Evolutionary conservation across 805 yeast genomes (phyloP).

Genomic region (Millerago galiae): DNA sequence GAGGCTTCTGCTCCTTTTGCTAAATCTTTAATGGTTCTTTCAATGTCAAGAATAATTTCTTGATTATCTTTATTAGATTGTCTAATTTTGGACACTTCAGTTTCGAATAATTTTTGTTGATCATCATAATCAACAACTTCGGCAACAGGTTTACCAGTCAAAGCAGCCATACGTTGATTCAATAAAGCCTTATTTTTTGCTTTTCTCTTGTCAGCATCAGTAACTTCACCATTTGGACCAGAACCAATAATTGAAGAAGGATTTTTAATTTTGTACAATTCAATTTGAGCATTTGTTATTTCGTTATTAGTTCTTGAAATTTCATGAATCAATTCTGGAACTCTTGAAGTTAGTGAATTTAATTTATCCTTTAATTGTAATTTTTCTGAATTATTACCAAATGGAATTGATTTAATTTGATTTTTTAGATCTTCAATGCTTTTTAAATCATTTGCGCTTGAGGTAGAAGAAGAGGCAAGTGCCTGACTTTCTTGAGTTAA

Average conservation of each 20-base stretch:
- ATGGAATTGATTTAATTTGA: slow-evolving; percentile 44
- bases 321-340: slow-evolving; percentile 62
- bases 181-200: slow-evolving; percentile 75
- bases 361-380: slow-evolving; percentile 48
- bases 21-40: slow-evolving; percentile 59
- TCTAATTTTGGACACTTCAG: slow-evolving; percentile 44
- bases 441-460: slow-evolving; percentile 35
- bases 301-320: slow-evolving; percentile 62
- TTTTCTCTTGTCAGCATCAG: slow-evolving; percentile 75
- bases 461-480: background rate
- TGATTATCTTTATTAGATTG: slow-evolving; percentile 51
- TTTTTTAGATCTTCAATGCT: slow-evolving; percentile 62
- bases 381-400: slow-evolving; percentile 30
- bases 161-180: slow-evolving; percentile 84
- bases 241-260: slow-evolving; percentile 75
- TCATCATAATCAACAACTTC: slow-evolving; percentile 33
- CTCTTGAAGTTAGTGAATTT: slow-evolving; percentile 56
- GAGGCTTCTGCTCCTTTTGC: slow-evolving; percentile 33
- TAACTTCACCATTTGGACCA: slow-evolving; percentile 81
- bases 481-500: slow-evolving; percentile 39
- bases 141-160: slow-evolving; percentile 67
- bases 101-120: slow-evolving; percentile 36
- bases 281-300: slow-evolving; percentile 60
- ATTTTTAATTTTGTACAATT: slow-evolving; percentile 54
- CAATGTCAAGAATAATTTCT: slow-evolving; percentile 62